Evolutionary conservation across 108 stramenopile species (phyloP).

Genomic region (Cylindrotheca closterium): DNA sequence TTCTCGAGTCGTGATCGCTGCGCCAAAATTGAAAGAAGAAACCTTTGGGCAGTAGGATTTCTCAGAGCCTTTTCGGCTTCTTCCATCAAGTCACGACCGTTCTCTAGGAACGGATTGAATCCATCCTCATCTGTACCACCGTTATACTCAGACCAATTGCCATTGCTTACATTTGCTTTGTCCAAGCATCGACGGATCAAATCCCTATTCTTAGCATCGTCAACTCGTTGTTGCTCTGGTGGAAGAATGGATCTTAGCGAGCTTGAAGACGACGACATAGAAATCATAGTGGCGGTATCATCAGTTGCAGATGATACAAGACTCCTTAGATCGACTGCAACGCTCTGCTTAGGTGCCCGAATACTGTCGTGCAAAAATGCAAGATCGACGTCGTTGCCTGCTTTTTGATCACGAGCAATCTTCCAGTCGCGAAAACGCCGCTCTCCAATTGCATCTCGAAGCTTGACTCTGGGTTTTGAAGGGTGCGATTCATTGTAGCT

Average conservation of each 20-base stretch:
- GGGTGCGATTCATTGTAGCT: conserved; percentile 1
- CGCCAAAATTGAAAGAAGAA: conserved; percentile 65
- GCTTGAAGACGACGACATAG: conserved; percentile 24
- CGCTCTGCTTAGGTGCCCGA: conserved; percentile 19
- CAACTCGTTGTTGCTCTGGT: conserved; percentile 55
- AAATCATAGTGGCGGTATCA: conserved; percentile 34
- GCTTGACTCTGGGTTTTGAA: conserved; percentile 43
- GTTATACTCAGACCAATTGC: background rate
- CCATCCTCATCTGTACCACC: conserved; percentile 1
- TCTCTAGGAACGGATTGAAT: conserved; percentile 51
- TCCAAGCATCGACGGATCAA: conserved; percentile 70
- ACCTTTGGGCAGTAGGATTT: conserved; percentile 77
- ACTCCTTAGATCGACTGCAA: conserved; percentile 26
- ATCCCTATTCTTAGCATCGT: conserved; percentile 74
- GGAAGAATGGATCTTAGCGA: conserved; percentile 33
- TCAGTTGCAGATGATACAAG: conserved; percentile 34
- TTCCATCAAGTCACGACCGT: conserved; percentile 66
- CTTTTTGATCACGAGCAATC: conserved; percentile 55
- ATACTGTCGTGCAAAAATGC: conserved; percentile 14
- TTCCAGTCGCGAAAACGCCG: conserved; percentile 73
- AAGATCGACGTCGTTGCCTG: conserved; percentile 16
- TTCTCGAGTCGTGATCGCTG: conserved; percentile 66
- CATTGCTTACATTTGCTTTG: conserved; percentile 8
- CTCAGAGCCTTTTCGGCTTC: conserved; percentile 80
- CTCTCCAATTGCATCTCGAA: conserved; percentile 83